Evolutionary conservation across 129 eudicot species (phyloP), one percentile per base, ranked within the genome.

Genomic region (Solidago caesia): DNA sequence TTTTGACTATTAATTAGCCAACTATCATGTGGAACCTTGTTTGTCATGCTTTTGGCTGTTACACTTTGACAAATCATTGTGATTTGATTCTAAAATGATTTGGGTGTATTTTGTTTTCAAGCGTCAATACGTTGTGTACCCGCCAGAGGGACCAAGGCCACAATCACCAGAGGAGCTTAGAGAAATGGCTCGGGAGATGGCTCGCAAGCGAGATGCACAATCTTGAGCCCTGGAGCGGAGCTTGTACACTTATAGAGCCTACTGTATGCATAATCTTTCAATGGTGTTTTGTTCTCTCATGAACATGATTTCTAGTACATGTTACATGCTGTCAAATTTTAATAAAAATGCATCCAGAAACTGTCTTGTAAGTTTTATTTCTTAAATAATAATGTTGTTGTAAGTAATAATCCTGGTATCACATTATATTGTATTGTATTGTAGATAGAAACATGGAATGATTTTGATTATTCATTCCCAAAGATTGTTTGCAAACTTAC

Each of bases 121-220:
- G 98, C 96, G 88, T 73, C 79, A 89, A 69, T 93, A 93, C 43
- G 89, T 93, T 41, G 97, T 90, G 58, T 93, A 93, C 66, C 98
- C 98, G 1, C 91, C 96, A 7, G 97, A 90, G 82, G 96, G 78
- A 64, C 96, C 92, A 59, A 70, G 92, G 41, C 98, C 96, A 45
- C 98, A 89, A 67, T 90, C 98, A 67, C 98, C 98, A 0, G 98
- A 93, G 79, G 98, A 93, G 78, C 8, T 90, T 64, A 87, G 97
- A 79, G 98, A 90, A 80, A 90, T 86, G 91, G 98, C 98, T 39
- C 85, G 92, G 60, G 98, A 93, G 82, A 59, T 90, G 25, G 96
- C 92, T 71, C 96, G 96, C 67, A 87, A 89, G 72, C 83, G 96
- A 66, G 84, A 80, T 53, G 79, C 25, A 48, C 83, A 67, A 7